A percentile compares a stretch with the other conserved stretches of the same genome.
phyloP scores from a whole-genome alignment of 2,329 filamentous ascomycete genomes.

The Aureobasidium lini region DNA sequence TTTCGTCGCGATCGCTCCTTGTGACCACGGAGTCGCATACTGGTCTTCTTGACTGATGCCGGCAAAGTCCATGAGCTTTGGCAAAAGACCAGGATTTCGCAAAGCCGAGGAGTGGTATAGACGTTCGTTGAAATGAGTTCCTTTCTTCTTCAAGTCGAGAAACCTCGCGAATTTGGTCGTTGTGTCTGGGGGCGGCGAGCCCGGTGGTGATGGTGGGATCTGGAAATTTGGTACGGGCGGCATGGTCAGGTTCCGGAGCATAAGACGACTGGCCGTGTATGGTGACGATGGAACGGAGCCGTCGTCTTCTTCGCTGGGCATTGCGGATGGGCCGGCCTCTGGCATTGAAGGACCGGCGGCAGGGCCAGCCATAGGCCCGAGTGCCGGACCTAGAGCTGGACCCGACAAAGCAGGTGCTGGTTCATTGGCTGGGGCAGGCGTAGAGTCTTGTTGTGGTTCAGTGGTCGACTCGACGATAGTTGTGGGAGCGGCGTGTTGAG shows the following conservation, averaged over 20 bases:
- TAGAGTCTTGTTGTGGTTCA: background rate
- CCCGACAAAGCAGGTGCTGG: slow-evolving; percentile 8
- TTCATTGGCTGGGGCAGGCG: background rate
- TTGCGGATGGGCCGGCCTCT: slow-evolving; percentile 10
- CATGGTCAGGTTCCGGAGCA: slow-evolving; percentile 65
- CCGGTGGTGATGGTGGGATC: slow-evolving; percentile 67
- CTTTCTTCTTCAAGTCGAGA: slow-evolving; percentile 66
- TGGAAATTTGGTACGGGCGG: slow-evolving; percentile 64
- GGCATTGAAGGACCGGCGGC: slow-evolving; percentile 12
- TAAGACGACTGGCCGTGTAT: slow-evolving; percentile 57
- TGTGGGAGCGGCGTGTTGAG: background rate
- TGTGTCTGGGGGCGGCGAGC: slow-evolving; percentile 34
- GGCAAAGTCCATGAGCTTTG: slow-evolving; percentile 66
- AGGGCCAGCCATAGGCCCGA: slow-evolving; percentile 11
- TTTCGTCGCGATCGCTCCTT: slow-evolving; percentile 21
- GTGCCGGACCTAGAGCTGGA: background rate
- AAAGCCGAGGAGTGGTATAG: slow-evolving; percentile 60
- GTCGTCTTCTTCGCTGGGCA: slow-evolving; percentile 1
- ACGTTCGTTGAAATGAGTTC: slow-evolving; percentile 70
- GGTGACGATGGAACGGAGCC: slow-evolving; percentile 44
- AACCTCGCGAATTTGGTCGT: slow-evolving; percentile 62
- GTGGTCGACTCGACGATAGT: background rate
- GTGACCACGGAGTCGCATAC: slow-evolving; percentile 54
- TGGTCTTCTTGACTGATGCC: slow-evolving; percentile 50
- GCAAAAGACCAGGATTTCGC: slow-evolving; percentile 63